Evolutionary conservation across 2,329 filamentous ascomycete species (phyloP).

Genomic region (Rhinocladiella similis): DNA sequence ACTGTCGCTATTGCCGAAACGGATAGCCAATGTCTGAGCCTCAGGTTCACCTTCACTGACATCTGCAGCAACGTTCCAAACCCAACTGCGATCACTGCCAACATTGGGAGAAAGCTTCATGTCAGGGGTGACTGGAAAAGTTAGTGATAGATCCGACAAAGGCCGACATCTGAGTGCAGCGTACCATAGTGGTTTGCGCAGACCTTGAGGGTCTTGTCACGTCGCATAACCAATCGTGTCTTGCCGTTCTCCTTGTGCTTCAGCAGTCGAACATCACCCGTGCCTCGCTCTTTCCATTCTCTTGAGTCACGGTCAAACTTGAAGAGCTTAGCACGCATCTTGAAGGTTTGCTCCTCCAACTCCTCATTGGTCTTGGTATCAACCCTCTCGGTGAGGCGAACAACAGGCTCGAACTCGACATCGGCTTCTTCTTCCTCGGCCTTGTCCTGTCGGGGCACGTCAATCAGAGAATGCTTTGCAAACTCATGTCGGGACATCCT

Average conservation of each 20-base stretch:
- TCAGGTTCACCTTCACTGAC: conserved; percentile 98
- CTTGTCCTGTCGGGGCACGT: conserved; percentile 35
- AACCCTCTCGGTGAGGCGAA: conserved; percentile 93
- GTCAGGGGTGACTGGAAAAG: conserved; percentile 77
- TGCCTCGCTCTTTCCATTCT: conserved; percentile 99
- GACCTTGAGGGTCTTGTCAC: conserved; percentile 99
- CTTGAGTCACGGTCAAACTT: conserved; percentile 88
- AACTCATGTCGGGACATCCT: conserved; percentile 30
- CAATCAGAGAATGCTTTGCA: conserved; percentile 27
- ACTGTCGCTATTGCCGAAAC: conserved; percentile 98
- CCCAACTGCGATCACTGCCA: conserved; percentile 97
- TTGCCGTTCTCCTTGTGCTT: conserved; percentile 99
- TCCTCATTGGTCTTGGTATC: conserved; percentile 98
- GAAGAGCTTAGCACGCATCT: conserved; percentile 99
- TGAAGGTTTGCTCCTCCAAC: conserved; percentile 94
- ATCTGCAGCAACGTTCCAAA: conserved; percentile 97
- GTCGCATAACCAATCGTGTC: conserved; percentile 95
- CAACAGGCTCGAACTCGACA: conserved; percentile 95
- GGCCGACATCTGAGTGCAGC: conserved; percentile 36
- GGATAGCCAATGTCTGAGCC: conserved; percentile 92
- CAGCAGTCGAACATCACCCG: conserved; percentile 90
- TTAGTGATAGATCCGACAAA: conserved; percentile 24
- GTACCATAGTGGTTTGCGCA: conserved; percentile 99
- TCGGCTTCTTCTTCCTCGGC: conserved; percentile 86
- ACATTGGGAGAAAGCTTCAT: conserved; percentile 99